A percentile compares a stretch with the other conserved stretches of the same genome.
Evolutionary conservation across 2,329 filamentous ascomycete species (phyloP).

Genomic region (Paraphaeosphaeria minitans): DNA sequence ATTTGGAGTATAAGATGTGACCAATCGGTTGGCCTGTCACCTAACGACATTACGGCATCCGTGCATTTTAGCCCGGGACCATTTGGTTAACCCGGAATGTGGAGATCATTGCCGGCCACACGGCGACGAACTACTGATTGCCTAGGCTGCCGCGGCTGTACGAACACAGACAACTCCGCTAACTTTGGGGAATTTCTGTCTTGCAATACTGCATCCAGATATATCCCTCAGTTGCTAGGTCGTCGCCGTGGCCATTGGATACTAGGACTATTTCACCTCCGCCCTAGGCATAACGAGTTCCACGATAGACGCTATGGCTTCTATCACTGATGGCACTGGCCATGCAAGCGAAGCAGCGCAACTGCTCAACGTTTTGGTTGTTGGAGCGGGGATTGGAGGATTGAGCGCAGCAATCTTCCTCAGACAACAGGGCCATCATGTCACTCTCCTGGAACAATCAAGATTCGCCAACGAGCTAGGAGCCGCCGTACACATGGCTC

Average conservation of each 20-base stretch:
- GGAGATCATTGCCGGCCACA: not conserved
- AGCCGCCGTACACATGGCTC: slow-evolving; percentile 66
- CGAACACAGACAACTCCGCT: too few relatives aligned
- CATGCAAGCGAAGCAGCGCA: not conserved
- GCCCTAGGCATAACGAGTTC: not conserved
- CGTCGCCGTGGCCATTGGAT: not conserved
- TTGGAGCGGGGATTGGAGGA: slow-evolving; percentile 59
- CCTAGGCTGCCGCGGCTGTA: not conserved
- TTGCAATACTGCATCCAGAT: not conserved
- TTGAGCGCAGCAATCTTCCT: slow-evolving; percentile 60
- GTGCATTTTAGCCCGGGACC: not conserved
- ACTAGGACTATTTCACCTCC: not conserved
- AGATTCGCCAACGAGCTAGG: slow-evolving; percentile 61
- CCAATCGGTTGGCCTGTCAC: not conserved
- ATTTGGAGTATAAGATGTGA: not conserved
- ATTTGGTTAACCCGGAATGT: not conserved
- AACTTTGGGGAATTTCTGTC: not conserved
- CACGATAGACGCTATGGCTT: not conserved
- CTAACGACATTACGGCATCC: too few relatives aligned
- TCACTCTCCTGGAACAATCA: slow-evolving; percentile 52
- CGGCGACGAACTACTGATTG: not conserved
- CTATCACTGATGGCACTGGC: not conserved
- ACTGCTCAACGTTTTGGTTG: slow-evolving; percentile 49
- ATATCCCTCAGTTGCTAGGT: not conserved
- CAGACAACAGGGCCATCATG: slow-evolving; percentile 46